phyloP scores from a whole-genome alignment of 73 alveolate species.

The Paramecium sonneborni region DNA sequence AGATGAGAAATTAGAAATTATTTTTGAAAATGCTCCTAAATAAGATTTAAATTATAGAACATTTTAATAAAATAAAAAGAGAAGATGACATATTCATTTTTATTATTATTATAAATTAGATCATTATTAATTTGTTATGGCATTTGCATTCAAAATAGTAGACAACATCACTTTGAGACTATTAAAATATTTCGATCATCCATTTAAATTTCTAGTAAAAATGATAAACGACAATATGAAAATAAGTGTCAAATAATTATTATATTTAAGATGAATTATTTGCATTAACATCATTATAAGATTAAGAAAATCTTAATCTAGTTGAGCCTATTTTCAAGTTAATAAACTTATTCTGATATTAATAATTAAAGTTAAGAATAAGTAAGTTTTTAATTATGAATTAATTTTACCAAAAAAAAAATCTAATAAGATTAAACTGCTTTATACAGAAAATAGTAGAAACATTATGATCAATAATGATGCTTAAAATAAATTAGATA shows the following conservation, averaged over 20 bases:
- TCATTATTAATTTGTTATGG: background rate
- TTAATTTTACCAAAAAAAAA: background rate
- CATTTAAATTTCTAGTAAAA: background rate
- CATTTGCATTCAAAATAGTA: background rate
- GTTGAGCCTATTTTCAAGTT: background rate
- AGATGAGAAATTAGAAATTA: constrained; percentile 72
- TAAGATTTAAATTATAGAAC: constrained; percentile 64
- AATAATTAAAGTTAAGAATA: background rate
- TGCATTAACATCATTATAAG: background rate
- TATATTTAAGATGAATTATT: background rate
- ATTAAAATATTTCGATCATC: background rate
- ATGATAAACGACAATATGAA: background rate
- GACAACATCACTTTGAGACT: background rate
- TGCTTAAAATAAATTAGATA: background rate
- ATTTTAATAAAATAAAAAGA: background rate
- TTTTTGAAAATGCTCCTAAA: constrained; percentile 74
- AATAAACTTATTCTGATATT: background rate
- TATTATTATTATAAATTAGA: background rate
- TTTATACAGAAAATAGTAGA: background rate
- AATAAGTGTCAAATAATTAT: background rate
- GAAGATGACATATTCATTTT: constrained; percentile 2
- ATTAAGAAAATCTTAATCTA: background rate
- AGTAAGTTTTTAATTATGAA: background rate
- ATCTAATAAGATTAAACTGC: background rate
- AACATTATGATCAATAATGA: background rate